These are phyloP conservation scores for Vitis hybrid DNA, from an alignment of 177 flowering plant genomes.

Conservation along the genomic window DNA sequence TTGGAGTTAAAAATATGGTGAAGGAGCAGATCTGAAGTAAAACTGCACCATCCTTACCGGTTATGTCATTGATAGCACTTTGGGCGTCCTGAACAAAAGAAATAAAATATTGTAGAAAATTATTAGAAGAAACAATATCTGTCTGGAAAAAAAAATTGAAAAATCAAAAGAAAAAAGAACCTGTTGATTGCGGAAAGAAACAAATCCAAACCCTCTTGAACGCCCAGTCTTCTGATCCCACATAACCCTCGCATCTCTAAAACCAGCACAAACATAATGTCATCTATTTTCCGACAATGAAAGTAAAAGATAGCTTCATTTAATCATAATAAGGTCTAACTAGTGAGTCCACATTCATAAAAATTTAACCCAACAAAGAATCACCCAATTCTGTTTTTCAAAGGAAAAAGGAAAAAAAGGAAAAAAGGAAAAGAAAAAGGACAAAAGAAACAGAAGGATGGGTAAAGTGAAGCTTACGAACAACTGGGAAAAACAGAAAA, in stretches of 20 bases:
- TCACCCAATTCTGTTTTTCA: not conserved
- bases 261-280: constrained; percentile 13
- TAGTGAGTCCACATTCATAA: not conserved
- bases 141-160: not conserved
- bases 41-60: constrained; percentile 49
- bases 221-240: constrained; percentile 99
- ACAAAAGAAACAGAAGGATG: constrained; percentile 3
- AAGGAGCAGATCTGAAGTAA: not conserved
- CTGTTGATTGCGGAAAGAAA: constrained; percentile 93
- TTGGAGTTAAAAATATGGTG: not conserved
- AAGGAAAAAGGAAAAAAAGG: not conserved
- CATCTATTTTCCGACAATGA: not conserved
- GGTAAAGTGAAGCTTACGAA: constrained; percentile 61
- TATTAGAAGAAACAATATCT: not conserved
- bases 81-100: constrained; percentile 80
- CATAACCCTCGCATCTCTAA: constrained; percentile 98
- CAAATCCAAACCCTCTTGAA: constrained; percentile 99
- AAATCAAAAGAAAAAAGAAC: constrained; percentile 27
- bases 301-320: no score
- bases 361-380: not conserved
- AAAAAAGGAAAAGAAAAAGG: not conserved
- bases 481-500: constrained; percentile 91
- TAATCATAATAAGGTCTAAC: not conserved
- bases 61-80: constrained; percentile 89
- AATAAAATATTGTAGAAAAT: constrained; percentile 1